Conservation (phyloP, 1,284 basidiomycete genomes). For the Xerocomus tenax region DNA sequence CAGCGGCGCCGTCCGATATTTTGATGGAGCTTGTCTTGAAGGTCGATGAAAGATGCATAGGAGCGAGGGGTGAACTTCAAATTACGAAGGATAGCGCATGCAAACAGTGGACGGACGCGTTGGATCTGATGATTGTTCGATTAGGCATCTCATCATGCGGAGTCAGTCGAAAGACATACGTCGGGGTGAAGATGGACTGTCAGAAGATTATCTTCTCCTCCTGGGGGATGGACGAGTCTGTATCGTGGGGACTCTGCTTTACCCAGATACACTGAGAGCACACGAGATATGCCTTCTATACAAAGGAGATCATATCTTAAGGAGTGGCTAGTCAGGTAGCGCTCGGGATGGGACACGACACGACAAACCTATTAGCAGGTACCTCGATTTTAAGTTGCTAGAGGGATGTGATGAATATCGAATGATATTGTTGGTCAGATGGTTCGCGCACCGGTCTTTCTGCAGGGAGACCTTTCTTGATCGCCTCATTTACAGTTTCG, state of each 20-base stretch:
- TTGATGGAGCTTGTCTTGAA: conserved; percentile 97
- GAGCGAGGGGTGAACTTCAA: conserved; percentile 81
- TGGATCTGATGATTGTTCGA: conserved; percentile 45
- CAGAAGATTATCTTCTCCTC: conserved; percentile 58
- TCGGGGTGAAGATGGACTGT: conserved; percentile 63
- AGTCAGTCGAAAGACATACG: conserved; percentile 37
- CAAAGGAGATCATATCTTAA: conserved; percentile 93
- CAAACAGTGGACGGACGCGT: conserved; percentile 84
- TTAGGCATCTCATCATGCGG: neutral
- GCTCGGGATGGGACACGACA: neutral
- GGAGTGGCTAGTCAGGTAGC: conserved; percentile 4
- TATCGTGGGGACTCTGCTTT: conserved; percentile 66
- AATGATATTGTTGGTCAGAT: neutral
- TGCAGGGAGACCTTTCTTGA: conserved; percentile 73
- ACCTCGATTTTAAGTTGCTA: conserved; percentile 98
- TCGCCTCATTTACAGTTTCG: conserved; percentile 73
- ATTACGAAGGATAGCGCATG: conserved; percentile 84
- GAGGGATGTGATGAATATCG: conserved; percentile 3
- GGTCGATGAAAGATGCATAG: conserved; percentile 95
- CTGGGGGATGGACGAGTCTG: conserved; percentile 58
- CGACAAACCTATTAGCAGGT: conserved; percentile 78
- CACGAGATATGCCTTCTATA: conserved; percentile 90
- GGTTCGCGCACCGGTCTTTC: conserved; percentile 62
- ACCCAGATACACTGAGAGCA: conserved; percentile 79
- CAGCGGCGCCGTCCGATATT: conserved; percentile 88